Percentiles rank a stretch among this genome's conserved stretches.
Evolutionary conservation across 129 eudicot genomes (phyloP).

Genomic region (Centaurea solstitialis): DNA sequence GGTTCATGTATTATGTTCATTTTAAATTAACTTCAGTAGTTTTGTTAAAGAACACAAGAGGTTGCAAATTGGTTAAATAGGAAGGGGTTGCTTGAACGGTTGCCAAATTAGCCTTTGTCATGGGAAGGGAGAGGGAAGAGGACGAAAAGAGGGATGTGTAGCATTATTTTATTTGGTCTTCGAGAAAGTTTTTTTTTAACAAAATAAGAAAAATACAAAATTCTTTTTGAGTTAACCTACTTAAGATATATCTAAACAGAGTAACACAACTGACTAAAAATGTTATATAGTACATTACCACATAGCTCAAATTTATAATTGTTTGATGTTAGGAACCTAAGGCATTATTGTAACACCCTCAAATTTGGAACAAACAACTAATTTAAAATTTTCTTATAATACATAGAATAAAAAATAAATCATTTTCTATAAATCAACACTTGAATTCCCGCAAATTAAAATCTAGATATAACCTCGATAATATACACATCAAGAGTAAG

Average conservation of each 20-base stretch:
- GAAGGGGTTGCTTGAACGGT: background rate
- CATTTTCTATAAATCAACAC: no score
- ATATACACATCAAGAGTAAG: no score
- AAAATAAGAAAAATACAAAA: background rate
- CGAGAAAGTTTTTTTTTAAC: background rate
- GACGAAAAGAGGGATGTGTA: background rate
- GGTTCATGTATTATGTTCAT: background rate
- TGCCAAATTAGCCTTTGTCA: background rate
- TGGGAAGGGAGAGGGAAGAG: background rate
- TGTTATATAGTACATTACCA: background rate
- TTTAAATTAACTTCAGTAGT: background rate
- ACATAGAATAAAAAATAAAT: no score
- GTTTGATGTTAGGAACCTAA: no score
- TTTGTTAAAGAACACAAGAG: background rate
- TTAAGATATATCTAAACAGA: background rate
- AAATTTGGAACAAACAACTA: no score
- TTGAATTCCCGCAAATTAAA: no score
- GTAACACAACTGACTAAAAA: background rate
- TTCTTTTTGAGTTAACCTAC: background rate
- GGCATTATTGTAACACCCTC: no score
- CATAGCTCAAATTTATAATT: background rate
- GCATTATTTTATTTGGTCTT: no score
- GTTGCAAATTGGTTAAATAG: background rate
- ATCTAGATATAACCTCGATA: no score
- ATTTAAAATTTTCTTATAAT: no score